Conservation (phyloP, 495 filamentous ascomycete genomes). For the Tuber melanosporum region DNA sequence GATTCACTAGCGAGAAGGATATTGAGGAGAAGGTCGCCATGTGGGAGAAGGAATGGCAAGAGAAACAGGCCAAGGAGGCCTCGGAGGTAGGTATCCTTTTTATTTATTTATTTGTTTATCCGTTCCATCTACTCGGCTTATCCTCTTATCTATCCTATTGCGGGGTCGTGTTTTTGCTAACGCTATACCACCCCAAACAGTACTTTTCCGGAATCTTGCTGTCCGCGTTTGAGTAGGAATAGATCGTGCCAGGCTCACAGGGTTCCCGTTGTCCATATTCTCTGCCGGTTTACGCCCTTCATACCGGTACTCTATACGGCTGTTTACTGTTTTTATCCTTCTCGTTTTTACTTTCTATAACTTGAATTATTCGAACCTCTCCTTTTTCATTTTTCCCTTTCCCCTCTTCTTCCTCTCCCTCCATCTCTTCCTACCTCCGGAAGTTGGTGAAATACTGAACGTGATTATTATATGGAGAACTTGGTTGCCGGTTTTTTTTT, state of each 20-base stretch:
- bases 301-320: conserved; percentile 23
- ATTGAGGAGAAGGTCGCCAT: conserved; percentile 36
- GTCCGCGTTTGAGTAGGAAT: conserved; percentile 38
- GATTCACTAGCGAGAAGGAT: conserved; percentile 31
- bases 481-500: background rate
- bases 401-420: background rate
- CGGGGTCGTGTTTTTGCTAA: conserved; percentile 8
- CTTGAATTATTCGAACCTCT: background rate
- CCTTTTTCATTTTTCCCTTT: background rate
- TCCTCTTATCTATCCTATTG: background rate
- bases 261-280: conserved; percentile 11
- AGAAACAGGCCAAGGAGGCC: conserved; percentile 41
- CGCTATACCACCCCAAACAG: conserved; percentile 10
- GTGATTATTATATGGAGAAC: background rate
- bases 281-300: conserved; percentile 16
- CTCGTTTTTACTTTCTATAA: background rate
- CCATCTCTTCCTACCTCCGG: background rate
- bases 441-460: background rate
- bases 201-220: conserved; percentile 41
- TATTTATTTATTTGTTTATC: conserved; percentile 6
- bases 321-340: conserved; percentile 9
- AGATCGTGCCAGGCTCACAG: conserved; percentile 5
- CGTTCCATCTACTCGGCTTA: background rate
- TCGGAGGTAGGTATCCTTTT: conserved; percentile 34
- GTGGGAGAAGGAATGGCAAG: conserved; percentile 42